Evolutionary conservation across 2,329 filamentous ascomycete genomes (phyloP).

Genomic region (Lachnellula occidentalis): DNA sequence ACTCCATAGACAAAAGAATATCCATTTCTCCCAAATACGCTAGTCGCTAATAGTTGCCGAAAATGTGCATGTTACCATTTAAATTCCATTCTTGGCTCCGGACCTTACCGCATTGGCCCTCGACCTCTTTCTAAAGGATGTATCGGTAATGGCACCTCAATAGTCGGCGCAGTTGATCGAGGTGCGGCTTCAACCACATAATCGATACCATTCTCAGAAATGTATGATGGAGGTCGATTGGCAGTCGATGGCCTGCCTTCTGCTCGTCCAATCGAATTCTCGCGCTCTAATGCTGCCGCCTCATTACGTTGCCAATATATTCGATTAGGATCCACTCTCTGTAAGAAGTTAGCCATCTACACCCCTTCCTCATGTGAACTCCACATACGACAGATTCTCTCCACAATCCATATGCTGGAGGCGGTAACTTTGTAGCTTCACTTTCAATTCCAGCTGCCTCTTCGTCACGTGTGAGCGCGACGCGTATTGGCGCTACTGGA

Average conservation of each 20-base stretch:
- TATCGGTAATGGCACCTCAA: slow-evolving; percentile 38
- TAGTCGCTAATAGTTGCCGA: slow-evolving; percentile 3
- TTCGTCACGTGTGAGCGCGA: slow-evolving; percentile 69
- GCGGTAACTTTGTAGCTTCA: slow-evolving; percentile 53
- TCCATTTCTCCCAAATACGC: slow-evolving; percentile 1
- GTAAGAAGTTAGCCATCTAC: slow-evolving; percentile 10
- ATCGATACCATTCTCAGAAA: slow-evolving; percentile 67
- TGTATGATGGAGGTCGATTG: slow-evolving; percentile 68
- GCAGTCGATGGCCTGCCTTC: slow-evolving; percentile 24
- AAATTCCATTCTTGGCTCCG: not conserved
- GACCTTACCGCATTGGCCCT: not conserved
- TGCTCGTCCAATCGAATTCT: slow-evolving; percentile 7
- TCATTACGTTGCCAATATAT: slow-evolving; percentile 74
- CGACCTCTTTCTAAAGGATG: slow-evolving; percentile 43
- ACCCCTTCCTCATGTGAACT: not conserved
- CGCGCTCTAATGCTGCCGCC: slow-evolving; percentile 20
- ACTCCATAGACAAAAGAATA: slow-evolving; percentile 5
- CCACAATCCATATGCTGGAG: slow-evolving; percentile 84
- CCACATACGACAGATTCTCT: slow-evolving; percentile 70
- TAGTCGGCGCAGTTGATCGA: slow-evolving; percentile 48
- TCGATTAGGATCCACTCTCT: slow-evolving; percentile 74
- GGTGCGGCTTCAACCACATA: slow-evolving; percentile 66
- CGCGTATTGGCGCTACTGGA: slow-evolving; percentile 68
- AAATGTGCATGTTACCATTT: not conserved
- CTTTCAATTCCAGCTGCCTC: slow-evolving; percentile 55